These are phyloP conservation scores for Solanum aculeatissimum DNA, from an alignment of 305 asterid species.

Conservation along the genomic window DNA sequence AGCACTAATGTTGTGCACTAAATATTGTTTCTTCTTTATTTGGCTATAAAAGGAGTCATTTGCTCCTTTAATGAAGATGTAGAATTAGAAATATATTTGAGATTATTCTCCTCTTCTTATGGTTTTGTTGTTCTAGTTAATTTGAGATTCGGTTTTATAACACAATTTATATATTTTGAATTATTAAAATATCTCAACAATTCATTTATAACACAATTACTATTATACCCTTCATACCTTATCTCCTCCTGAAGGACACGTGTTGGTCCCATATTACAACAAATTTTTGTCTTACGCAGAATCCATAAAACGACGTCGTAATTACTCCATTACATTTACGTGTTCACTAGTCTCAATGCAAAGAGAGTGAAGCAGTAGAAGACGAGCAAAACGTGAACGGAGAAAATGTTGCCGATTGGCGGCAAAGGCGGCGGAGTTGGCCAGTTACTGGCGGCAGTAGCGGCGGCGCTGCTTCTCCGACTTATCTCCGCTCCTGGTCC, in stretches of 20 bases:
- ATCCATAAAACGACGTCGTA: neutral
- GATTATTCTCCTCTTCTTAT: too few species aligned
- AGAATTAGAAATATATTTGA: too few species aligned
- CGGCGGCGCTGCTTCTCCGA: slow-evolving; percentile 80
- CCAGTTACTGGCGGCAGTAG: slow-evolving; percentile 73
- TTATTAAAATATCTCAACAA: too few species aligned
- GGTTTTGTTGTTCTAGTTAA: too few species aligned
- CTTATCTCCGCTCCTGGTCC: slow-evolving; percentile 63
- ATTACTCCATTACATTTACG: neutral
- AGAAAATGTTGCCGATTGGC: slow-evolving; percentile 51
- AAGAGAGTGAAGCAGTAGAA: neutral
- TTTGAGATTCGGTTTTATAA: too few species aligned
- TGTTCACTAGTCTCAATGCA: neutral
- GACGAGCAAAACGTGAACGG: neutral
- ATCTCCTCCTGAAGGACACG: slow-evolving; percentile 14
- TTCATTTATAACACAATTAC: neutral
- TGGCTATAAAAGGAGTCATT: too few species aligned
- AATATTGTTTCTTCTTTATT: too few species aligned
- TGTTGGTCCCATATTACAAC: neutral
- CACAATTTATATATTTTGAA: too few species aligned
- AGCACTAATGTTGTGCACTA: too few species aligned
- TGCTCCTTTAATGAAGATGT: too few species aligned
- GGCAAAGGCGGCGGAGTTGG: slow-evolving; percentile 77
- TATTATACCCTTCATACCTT: neutral
- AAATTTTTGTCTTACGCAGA: neutral